Evolutionary conservation across 176 grass and related monocot genomes (phyloP), one percentile per base, ranked within the genome.

Genomic region (Cocos nucifera): DNA sequence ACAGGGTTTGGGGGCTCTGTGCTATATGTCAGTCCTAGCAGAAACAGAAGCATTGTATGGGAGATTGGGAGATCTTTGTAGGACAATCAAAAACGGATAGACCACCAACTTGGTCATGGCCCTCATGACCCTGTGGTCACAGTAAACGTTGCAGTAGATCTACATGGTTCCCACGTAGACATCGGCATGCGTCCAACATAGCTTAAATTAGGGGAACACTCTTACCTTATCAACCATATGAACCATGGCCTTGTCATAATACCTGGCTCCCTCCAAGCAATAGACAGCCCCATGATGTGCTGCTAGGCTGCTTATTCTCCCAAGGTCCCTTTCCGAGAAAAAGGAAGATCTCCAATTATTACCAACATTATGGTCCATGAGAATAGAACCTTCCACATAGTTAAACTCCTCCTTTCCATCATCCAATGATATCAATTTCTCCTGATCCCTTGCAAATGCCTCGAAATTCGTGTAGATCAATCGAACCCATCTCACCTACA

Each of bases 391-490:
- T 19, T 73, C 70, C 10, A 73, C 27, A 32, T 73, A 73, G 15
- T 73, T 21, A 51, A 73, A 73, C 4, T 28, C 50, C 18, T 54
- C 4, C 3, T 12, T 4, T 19, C 4, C 3, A 54, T 24, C 12
- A 20, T 64, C 62, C 2, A 50, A 23, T 2, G 59, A 48, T 51
- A 63, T 63, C 50, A 73, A 22, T 1, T 24, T 14, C 50, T 73
- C 59, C 25, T 63, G 50, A 20, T 73, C 70, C 6, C 17, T 23
- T 0, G 28, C 24, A 12, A 73, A 52, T 15, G 50, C 19, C 26
- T 15, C 59, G 15, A 63, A 73, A 28, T 56, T 51, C 4, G 59
- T 55, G 59, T 73, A 73, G 59, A 73, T 50, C 8, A 73, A 17
- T 8, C 59, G 16, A 2, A 73, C 28, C 70, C 70, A 73, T 20